These are phyloP conservation scores for Capsaspora owczarzaki DNA, from an alignment of 78 protist species.

Conservation along the genomic window DNA sequence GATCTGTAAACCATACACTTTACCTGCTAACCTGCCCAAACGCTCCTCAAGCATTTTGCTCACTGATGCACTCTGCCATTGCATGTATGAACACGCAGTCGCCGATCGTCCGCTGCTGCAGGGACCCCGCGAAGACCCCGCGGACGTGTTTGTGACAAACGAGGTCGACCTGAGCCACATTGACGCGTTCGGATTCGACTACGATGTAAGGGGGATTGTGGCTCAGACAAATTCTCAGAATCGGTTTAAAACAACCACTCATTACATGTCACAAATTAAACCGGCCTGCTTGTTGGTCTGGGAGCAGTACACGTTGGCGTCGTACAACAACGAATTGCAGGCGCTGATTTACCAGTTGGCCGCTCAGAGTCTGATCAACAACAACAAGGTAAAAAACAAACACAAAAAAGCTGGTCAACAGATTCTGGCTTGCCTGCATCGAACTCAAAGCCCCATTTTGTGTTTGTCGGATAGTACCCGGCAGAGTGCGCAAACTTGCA, in stretches of 20 bases:
- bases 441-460: background rate
- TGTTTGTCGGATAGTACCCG: background rate
- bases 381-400: background rate
- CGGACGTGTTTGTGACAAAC: background rate
- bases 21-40: too few relatives aligned
- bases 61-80: too few relatives aligned
- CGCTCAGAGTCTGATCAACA: background rate
- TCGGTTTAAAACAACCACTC: background rate
- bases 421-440: background rate
- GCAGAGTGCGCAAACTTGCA: background rate
- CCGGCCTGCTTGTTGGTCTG: background rate
- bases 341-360: background rate
- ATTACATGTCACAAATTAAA: background rate
- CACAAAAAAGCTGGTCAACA: background rate
- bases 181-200: background rate
- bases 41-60: too few relatives aligned
- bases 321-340: background rate
- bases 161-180: background rate
- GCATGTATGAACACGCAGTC: too few relatives aligned
- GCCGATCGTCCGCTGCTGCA: too few relatives aligned
- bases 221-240: background rate
- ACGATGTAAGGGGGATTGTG: background rate
- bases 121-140: background rate
- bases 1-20: too few relatives aligned
- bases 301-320: background rate